A percentile compares a stretch with the other conserved stretches of the same genome.
Evolutionary conservation across 495 filamentous ascomycete genomes (phyloP).

Genomic region (Aeminium ludgeri): DNA sequence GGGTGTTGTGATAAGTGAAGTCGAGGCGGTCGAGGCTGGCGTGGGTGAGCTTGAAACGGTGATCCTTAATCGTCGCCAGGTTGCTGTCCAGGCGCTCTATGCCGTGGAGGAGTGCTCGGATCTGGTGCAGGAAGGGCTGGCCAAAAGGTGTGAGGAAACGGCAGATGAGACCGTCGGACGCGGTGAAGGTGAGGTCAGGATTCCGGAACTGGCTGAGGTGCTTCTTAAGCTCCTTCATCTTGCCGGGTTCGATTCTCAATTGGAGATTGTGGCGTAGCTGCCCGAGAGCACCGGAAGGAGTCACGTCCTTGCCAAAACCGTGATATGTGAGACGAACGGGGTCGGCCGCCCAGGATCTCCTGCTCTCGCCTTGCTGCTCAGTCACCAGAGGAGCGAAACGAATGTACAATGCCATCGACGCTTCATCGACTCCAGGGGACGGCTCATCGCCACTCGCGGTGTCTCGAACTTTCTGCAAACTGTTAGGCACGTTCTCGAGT

Average conservation of each 20-base stretch:
- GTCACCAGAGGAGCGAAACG: conserved; percentile 9
- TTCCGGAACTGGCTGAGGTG: conserved; percentile 25
- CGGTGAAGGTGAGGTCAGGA: conserved; percentile 42
- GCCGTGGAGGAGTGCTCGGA: conserved; percentile 39
- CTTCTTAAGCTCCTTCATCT: conserved; percentile 7
- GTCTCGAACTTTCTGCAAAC: neutral
- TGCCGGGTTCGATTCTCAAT: conserved; percentile 1
- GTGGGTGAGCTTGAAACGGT: conserved; percentile 34
- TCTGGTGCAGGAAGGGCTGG: conserved; percentile 33
- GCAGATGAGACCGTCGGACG: conserved; percentile 41
- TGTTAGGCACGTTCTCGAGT: neutral
- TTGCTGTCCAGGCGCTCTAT: conserved; percentile 50
- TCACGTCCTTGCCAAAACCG: neutral
- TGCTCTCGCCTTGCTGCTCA: neutral
- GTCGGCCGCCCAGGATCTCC: conserved; percentile 9
- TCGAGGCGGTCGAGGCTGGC: conserved; percentile 43
- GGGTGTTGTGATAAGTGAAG: conserved; percentile 38
- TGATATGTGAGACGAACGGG: conserved; percentile 7
- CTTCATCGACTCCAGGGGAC: no score
- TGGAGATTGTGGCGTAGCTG: conserved; percentile 9
- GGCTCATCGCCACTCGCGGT: no score
- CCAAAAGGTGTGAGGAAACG: conserved; percentile 41
- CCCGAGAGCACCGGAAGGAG: neutral
- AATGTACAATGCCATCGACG: conserved; percentile 3
- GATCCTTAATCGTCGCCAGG: conserved; percentile 40